These are phyloP conservation scores for Scortechinia acanthostroma DNA, from an alignment of 2,329 filamentous ascomycete species.

Conservation along the genomic window DNA sequence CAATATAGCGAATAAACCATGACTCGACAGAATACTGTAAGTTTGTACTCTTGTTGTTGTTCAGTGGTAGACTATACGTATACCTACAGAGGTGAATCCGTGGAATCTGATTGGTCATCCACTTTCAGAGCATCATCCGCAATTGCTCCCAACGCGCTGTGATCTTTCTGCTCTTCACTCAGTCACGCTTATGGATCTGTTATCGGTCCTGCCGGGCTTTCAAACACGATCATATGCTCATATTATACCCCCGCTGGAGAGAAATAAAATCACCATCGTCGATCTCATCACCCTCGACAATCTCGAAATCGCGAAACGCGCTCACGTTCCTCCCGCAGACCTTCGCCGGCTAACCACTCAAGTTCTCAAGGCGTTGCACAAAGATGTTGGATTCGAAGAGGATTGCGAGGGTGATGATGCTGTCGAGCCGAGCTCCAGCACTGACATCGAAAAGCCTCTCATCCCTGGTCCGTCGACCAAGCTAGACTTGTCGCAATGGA, in stretches of 20 bases:
- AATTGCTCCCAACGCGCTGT: too few species aligned
- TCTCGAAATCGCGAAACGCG: conserved; percentile 68
- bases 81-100: too few species aligned
- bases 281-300: background rate
- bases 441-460: conserved; percentile 3
- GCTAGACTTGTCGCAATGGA: conserved; percentile 42
- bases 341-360: conserved; percentile 67
- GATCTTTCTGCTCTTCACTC: too few species aligned
- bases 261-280: background rate
- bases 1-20: too few species aligned
- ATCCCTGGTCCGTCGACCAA: conserved; percentile 6
- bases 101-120: too few species aligned
- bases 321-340: conserved; percentile 73
- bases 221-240: background rate
- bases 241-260: background rate
- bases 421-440: background rate
- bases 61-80: too few species aligned
- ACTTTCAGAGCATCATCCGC: too few species aligned
- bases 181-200: background rate
- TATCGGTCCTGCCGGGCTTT: background rate
- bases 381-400: conserved; percentile 33
- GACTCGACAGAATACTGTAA: too few species aligned
- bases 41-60: too few species aligned
- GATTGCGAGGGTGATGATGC: conserved; percentile 4
- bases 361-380: conserved; percentile 60